Percentiles rank a stretch among this genome's conserved stretches.
Conservation (phyloP, 2,329 filamentous ascomycete genomes). For the Colletotrichum cordylinicola region DNA sequence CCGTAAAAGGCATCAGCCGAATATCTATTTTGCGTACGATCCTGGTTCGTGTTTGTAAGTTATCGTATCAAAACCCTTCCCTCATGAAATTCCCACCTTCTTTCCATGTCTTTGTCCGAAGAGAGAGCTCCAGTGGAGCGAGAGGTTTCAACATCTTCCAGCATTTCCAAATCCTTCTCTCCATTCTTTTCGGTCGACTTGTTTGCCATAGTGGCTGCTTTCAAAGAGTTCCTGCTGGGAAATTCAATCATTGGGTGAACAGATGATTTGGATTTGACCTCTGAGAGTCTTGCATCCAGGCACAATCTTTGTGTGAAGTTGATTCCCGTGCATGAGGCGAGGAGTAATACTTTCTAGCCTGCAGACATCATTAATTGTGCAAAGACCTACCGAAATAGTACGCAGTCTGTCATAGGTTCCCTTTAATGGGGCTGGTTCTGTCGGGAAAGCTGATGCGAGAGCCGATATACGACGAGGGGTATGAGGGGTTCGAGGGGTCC, state of each 20-base stretch:
- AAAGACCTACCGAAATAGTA: background rate
- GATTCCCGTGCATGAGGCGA: background rate
- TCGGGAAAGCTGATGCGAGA: background rate
- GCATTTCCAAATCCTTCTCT: background rate
- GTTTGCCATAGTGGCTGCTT: background rate
- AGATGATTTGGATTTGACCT: background rate
- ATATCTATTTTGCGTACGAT: background rate
- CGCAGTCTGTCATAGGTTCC: background rate
- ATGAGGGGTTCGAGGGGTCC: background rate
- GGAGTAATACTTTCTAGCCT: background rate
- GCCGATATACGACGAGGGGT: background rate
- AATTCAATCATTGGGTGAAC: background rate
- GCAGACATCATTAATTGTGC: background rate
- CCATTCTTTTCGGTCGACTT: background rate
- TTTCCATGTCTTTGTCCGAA: background rate
- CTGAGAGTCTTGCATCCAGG: background rate
- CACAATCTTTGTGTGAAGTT: background rate
- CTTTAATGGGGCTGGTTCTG: background rate
- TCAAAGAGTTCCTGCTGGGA: background rate
- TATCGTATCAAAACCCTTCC: background rate
- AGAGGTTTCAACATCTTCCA: background rate
- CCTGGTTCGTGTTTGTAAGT: background rate
- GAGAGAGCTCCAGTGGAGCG: background rate
- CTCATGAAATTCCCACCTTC: background rate
- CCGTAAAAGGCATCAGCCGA: background rate